phyloP scores from a whole-genome alignment of 345 rosid species.

The Zanthoxylum bungeanum region DNA sequence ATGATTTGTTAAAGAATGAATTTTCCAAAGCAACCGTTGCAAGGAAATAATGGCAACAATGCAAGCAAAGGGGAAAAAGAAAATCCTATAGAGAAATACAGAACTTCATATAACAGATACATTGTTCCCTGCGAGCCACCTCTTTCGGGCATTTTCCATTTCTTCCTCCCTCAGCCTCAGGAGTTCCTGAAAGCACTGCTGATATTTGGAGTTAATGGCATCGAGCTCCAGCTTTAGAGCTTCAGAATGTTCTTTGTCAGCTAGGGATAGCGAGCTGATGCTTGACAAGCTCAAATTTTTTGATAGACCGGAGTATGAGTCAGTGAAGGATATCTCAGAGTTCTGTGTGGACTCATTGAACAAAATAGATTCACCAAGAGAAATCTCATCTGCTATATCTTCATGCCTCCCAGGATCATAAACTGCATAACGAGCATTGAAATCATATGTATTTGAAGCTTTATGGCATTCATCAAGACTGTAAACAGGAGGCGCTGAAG shows the following conservation, averaged over 20 bases:
- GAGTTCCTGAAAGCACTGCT: constrained; percentile 56
- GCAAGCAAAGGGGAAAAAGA: neutral
- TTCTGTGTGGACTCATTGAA: constrained; percentile 22
- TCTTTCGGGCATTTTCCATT: constrained; percentile 50
- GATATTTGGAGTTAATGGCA: constrained; percentile 48
- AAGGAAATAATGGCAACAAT: neutral
- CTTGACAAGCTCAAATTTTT: constrained; percentile 35
- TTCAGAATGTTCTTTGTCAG: constrained; percentile 34
- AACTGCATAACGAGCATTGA: constrained; percentile 12
- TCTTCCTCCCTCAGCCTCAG: constrained; percentile 66
- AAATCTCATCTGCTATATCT: neutral
- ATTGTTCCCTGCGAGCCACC: constrained; percentile 57
- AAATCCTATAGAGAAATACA: neutral
- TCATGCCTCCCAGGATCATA: constrained; percentile 18
- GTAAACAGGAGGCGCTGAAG: constrained; percentile 25
- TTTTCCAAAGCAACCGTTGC: neutral
- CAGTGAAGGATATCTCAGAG: constrained; percentile 32
- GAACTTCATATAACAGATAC: constrained; percentile 23
- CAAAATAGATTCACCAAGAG: constrained; percentile 19
- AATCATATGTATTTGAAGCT: constrained; percentile 6
- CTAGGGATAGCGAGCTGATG: constrained; percentile 28
- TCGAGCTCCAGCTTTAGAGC: constrained; percentile 57
- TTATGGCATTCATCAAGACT: constrained; percentile 17
- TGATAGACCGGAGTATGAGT: constrained; percentile 43
- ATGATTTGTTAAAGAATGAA: neutral